Conservation (phyloP, 2,329 filamentous ascomycete genomes). For the Fusarium sp. region DNA sequence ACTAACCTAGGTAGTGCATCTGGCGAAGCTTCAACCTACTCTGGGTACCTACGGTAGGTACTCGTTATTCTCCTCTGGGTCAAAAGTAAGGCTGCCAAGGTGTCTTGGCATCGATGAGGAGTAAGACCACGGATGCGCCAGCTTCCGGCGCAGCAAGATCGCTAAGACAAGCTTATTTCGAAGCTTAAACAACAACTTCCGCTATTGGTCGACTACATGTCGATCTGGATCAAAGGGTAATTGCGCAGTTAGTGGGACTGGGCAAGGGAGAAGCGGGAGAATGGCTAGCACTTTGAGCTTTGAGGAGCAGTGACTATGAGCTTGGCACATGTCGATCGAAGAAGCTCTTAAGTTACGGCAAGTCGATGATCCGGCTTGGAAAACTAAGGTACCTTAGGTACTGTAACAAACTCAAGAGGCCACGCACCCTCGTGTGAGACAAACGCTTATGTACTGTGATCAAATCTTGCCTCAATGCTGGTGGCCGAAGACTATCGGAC, state of each 20-base stretch:
- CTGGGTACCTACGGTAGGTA: neutral
- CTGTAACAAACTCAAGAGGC: neutral
- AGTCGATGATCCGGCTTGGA: slow-evolving; percentile 39
- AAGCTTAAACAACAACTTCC: slow-evolving; percentile 32
- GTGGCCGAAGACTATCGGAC: slow-evolving; percentile 27
- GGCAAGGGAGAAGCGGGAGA: slow-evolving; percentile 1
- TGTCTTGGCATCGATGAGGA: slow-evolving; percentile 3
- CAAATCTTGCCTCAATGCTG: neutral
- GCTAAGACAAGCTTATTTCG: slow-evolving; percentile 41
- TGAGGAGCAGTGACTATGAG: slow-evolving; percentile 11
- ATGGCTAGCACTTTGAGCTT: neutral
- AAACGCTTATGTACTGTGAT: neutral
- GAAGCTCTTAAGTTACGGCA: slow-evolving; percentile 16
- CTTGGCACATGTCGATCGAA: slow-evolving; percentile 36
- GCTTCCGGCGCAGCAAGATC: slow-evolving; percentile 10
- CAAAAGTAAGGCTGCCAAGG: neutral
- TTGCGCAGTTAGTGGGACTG: neutral
- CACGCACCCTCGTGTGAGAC: neutral
- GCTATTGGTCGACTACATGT: neutral
- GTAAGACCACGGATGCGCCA: slow-evolving; percentile 22
- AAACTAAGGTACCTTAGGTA: neutral
- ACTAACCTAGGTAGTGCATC: neutral
- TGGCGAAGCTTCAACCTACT: neutral
- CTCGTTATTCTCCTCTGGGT: neutral
- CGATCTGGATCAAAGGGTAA: slow-evolving; percentile 7